Base-by-base conservation (phyloP, 768 basidiomycete genomes). In the Thelephora aurantiotincta region DNA sequence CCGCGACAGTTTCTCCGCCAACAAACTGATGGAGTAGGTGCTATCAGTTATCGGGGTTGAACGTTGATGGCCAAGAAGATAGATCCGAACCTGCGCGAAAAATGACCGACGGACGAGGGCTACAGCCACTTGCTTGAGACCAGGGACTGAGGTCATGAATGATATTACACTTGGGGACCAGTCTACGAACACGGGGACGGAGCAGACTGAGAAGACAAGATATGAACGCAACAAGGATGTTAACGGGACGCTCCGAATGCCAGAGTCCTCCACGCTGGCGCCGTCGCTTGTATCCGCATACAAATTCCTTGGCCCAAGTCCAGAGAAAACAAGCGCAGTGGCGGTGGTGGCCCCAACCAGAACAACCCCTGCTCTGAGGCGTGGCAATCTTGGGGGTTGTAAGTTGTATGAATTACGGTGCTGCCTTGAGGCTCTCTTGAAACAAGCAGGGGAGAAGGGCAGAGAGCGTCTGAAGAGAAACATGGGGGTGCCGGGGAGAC, bases 121-220 rank as follows among this genome's bases (percentile, higher is more conserved):
- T 57, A 89, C 79, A 1, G 82, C 79, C 35, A 89, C 55, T 47
- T 74, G 67, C 49, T 69, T 74, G 0, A 92, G 43, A 11, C 69
- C 64, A 0, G 78, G 77, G 0, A 82, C 71, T n/a, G 82, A 74
- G 1, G 78, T 63, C 36, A 81, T 56, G 1, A 66, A 55, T 11
- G 72, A 63, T 37, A 96, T 68, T 20, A 92, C 63, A 42, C 63
- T 60, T 0, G 89, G 88, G 1, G 88, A 77, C 49, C 74, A 64
- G 56, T 93, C 85, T 23, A 94, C 82, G 11, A 96, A 65, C 0
- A 67, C 54, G 2, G 91, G 85, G 19, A 85, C 65, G 5, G 88
- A 88, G 57, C 81, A 84, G 60, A 87, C 70, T 5, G 82, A 71
- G 65, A 85, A 94, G 23, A 94, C 90, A 30, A 82, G 59, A 56